These are phyloP conservation scores for Cyberlindnera xishuangbannaensis DNA, from an alignment of 805 yeast genomes.

Conservation along the genomic window DNA sequence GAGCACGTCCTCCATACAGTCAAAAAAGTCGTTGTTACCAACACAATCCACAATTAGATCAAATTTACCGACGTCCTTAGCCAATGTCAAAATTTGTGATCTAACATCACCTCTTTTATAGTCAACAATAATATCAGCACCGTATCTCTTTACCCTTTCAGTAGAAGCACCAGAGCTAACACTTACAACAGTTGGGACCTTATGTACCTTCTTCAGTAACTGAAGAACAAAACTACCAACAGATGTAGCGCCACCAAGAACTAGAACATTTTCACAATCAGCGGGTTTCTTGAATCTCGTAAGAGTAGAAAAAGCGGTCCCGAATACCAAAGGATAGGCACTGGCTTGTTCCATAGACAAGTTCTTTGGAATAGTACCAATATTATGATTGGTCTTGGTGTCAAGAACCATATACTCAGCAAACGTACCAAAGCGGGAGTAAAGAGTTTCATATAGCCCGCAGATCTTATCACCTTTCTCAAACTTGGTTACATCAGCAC, in stretches of 20 bases:
- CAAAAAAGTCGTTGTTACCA: slow-evolving; percentile 50
- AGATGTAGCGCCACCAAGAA: slow-evolving; percentile 71
- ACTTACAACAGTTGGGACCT: slow-evolving; percentile 48
- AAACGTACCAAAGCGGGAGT: slow-evolving; percentile 35
- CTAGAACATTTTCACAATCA: slow-evolving; percentile 43
- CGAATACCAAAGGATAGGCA: slow-evolving; percentile 56
- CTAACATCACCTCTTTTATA: slow-evolving; percentile 43
- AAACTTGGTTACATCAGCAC: slow-evolving; percentile 33
- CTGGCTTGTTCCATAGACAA: slow-evolving; percentile 48
- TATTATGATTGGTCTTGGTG: slow-evolving; percentile 26
- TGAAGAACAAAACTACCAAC: slow-evolving; percentile 57
- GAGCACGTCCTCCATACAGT: slow-evolving; percentile 36
- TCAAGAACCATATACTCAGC: slow-evolving; percentile 41
- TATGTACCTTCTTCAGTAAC: slow-evolving; percentile 43
- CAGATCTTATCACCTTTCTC: slow-evolving; percentile 53
- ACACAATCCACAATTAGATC: slow-evolving; percentile 62
- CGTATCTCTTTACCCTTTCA: slow-evolving; percentile 38
- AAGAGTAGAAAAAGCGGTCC: slow-evolving; percentile 50
- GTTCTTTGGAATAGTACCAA: slow-evolving; percentile 36
- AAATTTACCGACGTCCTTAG: slow-evolving; percentile 35
- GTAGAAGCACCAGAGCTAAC: slow-evolving; percentile 48
- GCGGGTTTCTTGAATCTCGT: slow-evolving; percentile 31
- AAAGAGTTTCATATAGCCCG: slow-evolving; percentile 30
- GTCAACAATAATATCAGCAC: slow-evolving; percentile 56
- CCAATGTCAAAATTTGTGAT: slow-evolving; percentile 18